Evolutionary conservation across 495 filamentous ascomycete species (phyloP), one percentile per base, ranked within the genome.

Genomic region (Penicillium antarcticum): DNA sequence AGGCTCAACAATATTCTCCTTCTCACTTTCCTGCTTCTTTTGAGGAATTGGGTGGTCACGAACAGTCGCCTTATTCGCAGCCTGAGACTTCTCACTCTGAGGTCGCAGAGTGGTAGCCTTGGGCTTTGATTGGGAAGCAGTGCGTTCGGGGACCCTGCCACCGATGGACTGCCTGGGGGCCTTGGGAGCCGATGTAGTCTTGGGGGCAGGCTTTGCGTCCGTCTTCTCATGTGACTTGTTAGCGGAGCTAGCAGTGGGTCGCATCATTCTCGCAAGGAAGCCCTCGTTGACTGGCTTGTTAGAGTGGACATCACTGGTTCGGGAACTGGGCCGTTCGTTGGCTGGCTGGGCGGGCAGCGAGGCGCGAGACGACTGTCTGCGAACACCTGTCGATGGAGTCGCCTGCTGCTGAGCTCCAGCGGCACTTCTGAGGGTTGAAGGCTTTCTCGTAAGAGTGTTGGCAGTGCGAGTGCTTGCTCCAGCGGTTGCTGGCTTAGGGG

Each of bases 241-340:
- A 5, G 88, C 80, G 26, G 87, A 91, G 49, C 82, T 82, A 18
- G 87, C 82, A 8, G 91, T 97, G 4, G 91, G 91, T 10, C 90
- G 82, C 89, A 90, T 96, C 91, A 97, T 95, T 49, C 91, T 77
- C 7, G 88, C 89, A 13, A 97, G 76, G 70, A 97, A 97, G 3
- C 85, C 70, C 46, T 91, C 87, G 58, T 88, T 85, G 2, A 85
- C 76, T 1, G 81, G 66, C 47, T 69, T 74, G 26, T 71, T 17
- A 10, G 45, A 39, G 45, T 63, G 72, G 4, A 40, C 61, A 31
- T 67, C 73, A 55, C 74, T 78, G 18, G 61, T 51, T 18, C 74
- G 70, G 14, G 75, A 71, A 45, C 62, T 68, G 2, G 73, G 68
- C n/a, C 72, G 72, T 17, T 77, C 73, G 23, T 42, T 55, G 11